Conservation (phyloP, 768 basidiomycete genomes). For the Zangia roseola region DNA sequence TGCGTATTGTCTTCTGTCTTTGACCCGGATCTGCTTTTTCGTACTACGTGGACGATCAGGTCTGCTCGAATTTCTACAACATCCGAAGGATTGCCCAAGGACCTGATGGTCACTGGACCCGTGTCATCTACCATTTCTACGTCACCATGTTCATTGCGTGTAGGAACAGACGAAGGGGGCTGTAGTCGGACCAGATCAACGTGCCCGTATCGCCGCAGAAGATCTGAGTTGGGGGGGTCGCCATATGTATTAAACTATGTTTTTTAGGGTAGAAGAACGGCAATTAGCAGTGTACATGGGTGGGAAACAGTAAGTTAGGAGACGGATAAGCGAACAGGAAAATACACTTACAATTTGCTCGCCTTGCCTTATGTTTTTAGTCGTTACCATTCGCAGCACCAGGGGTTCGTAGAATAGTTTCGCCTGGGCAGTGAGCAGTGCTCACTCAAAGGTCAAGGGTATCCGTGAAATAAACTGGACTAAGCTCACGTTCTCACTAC, state of each 20-base stretch:
- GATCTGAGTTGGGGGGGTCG: conserved; percentile 87
- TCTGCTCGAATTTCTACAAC: conserved; percentile 78
- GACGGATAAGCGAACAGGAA: background rate
- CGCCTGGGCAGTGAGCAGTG: conserved; percentile 47
- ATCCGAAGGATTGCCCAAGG: conserved; percentile 73
- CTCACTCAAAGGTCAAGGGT: too few species aligned
- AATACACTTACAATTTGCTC: conserved; percentile 77
- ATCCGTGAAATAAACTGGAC: background rate
- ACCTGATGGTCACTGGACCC: conserved; percentile 18
- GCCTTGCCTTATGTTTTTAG: conserved; percentile 67
- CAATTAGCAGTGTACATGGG: background rate
- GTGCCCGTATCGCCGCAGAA: conserved; percentile 93
- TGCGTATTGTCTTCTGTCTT: conserved; percentile 13
- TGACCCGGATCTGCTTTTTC: conserved; percentile 3
- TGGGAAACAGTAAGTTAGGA: background rate
- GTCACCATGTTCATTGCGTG: conserved; percentile 1
- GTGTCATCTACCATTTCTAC: conserved; percentile 10
- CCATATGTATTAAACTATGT: conserved; percentile 93
- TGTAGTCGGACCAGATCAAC: conserved; percentile 71
- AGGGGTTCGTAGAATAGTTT: conserved; percentile 79
- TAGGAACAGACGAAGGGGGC: conserved; percentile 23
- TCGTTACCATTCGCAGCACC: conserved; percentile 76
- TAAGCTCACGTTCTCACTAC: conserved; percentile 74
- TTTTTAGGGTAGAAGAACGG: background rate
- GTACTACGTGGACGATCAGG: conserved; percentile 50